phyloP scores from a whole-genome alignment of 257 asterid species.

The Scutellaria galericulata region DNA sequence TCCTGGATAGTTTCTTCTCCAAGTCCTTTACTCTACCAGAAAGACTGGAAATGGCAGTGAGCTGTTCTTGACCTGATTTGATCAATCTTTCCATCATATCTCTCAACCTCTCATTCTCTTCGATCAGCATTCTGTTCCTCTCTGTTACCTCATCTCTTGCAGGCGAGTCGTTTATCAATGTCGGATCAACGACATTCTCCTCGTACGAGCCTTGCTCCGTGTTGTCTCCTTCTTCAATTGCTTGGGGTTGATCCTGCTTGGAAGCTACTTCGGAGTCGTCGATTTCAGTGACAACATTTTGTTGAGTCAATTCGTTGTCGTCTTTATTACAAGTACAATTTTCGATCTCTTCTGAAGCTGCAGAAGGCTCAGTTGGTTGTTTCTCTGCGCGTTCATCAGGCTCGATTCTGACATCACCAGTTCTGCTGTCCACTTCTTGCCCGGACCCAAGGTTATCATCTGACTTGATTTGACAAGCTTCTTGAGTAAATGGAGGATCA shows the following conservation, averaged over 20 bases:
- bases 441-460: neutral
- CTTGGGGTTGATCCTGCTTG: neutral
- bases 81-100: slow-evolving; percentile 65
- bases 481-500: slow-evolving; percentile 13
- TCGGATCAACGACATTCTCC: neutral
- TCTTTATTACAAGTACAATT: too few relatives aligned
- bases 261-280: neutral
- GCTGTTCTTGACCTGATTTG: slow-evolving; percentile 60
- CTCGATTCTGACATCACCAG: neutral
- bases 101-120: slow-evolving; percentile 67
- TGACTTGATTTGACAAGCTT: slow-evolving; percentile 6
- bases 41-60: slow-evolving; percentile 56
- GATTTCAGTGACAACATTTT: neutral
- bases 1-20: slow-evolving; percentile 61
- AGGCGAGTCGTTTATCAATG: neutral
- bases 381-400: slow-evolving; percentile 20
- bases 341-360: neutral
- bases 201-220: neutral
- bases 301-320: neutral
- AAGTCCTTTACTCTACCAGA: slow-evolving; percentile 62
- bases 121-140: slow-evolving; percentile 47
- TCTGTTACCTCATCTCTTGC: slow-evolving; percentile 31
- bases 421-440: neutral
- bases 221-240: neutral
- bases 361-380: neutral